Evolutionary conservation across 345 rosid species (phyloP).

Genomic region (Nephelium lappaceum): DNA sequence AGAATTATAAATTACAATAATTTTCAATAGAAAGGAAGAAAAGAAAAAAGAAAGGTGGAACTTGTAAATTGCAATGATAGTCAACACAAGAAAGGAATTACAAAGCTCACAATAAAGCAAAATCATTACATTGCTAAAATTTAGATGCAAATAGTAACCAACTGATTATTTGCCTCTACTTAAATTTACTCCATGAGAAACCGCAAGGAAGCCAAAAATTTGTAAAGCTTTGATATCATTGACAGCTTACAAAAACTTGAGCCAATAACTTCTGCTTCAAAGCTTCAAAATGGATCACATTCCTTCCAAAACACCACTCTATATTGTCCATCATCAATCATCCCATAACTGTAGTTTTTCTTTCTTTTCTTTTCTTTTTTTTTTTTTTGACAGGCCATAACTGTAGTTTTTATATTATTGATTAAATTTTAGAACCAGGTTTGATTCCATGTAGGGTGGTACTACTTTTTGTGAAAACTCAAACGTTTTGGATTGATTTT

Average conservation of each 20-base stretch:
- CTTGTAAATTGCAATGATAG: not conserved
- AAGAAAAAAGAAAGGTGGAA: no score
- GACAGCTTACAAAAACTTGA: not conserved
- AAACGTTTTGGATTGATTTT: constrained; percentile 40
- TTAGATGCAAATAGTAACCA: not conserved
- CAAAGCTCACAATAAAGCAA: not conserved
- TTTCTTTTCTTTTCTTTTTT: no score
- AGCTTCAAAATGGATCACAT: constrained; percentile 9
- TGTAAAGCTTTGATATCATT: not conserved
- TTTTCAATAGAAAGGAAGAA: no score
- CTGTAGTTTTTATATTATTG: no score
- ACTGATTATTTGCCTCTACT: no score
- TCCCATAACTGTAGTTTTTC: not conserved
- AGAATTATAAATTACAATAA: no score
- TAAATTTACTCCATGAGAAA: not conserved
- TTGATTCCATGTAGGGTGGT: constrained; percentile 13
- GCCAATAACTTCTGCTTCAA: not conserved
- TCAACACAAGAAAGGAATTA: not conserved
- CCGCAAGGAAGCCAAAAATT: not conserved
- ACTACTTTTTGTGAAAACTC: constrained; percentile 44
- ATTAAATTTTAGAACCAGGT: constrained; percentile 17
- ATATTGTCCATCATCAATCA: not conserved
- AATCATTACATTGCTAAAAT: not conserved
- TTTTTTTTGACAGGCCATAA: no score
- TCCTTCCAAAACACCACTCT: not conserved